Conservation (phyloP, 1,139 yeast genomes). For the Suhomyces yuchorum region DNA sequence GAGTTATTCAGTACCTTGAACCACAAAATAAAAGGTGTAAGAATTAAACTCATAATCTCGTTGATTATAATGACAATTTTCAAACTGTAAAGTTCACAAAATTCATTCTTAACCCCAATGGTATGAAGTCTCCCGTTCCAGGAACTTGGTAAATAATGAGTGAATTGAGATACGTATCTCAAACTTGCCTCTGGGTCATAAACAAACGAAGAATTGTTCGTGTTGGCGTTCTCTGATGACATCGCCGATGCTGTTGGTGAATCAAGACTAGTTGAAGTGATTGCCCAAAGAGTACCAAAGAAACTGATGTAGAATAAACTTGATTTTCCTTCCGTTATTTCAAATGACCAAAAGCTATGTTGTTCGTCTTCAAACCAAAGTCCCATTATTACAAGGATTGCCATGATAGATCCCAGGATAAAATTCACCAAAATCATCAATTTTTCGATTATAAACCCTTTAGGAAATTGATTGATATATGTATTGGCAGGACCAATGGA, state of each 20-base stretch:
- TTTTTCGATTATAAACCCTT: slow-evolving; percentile 59
- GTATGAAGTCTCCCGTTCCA: slow-evolving; percentile 90
- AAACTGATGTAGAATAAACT: slow-evolving; percentile 85
- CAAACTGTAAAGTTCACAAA: slow-evolving; percentile 74
- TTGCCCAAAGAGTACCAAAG: slow-evolving; percentile 81
- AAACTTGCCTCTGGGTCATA: slow-evolving; percentile 91
- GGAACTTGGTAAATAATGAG: slow-evolving; percentile 83
- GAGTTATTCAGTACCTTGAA: slow-evolving; percentile 72
- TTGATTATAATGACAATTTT: slow-evolving; percentile 70
- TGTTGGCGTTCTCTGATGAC: slow-evolving; percentile 23
- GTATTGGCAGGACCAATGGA: slow-evolving; percentile 79
- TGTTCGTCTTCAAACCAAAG: slow-evolving; percentile 81
- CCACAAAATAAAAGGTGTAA: slow-evolving; percentile 89
- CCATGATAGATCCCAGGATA: slow-evolving; percentile 84
- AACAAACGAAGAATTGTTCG: slow-evolving; percentile 39
- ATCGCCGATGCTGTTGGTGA: slow-evolving; percentile 16
- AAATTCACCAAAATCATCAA: slow-evolving; percentile 69
- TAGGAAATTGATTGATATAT: slow-evolving; percentile 90
- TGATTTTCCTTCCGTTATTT: slow-evolving; percentile 77
- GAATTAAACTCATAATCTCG: slow-evolving; percentile 76
- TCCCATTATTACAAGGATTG: slow-evolving; percentile 81
- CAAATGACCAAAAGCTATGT: slow-evolving; percentile 80
- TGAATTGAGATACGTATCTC: slow-evolving; percentile 74
- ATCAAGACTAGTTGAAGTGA: slow-evolving; percentile 44
- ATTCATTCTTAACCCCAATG: slow-evolving; percentile 78